A percentile compares a stretch with the other conserved stretches of the same genome.
Evolutionary conservation across 208 protist species (phyloP).

Genomic region (Leishmania martiniquensis): DNA sequence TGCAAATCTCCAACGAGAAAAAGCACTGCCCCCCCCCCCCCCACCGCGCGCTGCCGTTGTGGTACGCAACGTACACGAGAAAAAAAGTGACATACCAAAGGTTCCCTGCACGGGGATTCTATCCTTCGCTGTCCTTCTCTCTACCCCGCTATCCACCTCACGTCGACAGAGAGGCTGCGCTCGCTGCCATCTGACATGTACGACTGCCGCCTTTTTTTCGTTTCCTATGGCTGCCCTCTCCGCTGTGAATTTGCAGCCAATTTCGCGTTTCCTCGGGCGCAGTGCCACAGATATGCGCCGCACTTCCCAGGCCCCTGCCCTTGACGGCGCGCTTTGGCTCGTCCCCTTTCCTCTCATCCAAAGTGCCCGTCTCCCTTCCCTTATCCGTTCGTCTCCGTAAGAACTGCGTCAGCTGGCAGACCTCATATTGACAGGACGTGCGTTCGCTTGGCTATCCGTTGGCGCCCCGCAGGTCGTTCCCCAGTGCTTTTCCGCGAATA

Average conservation of each 20-base stretch:
- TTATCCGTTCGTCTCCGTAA: background rate
- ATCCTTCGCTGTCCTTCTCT: background rate
- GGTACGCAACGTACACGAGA: background rate
- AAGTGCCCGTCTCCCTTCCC: background rate
- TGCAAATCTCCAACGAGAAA: background rate
- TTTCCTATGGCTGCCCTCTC: background rate
- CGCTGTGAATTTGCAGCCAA: background rate
- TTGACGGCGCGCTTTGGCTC: too few relatives aligned
- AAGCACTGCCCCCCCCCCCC: background rate
- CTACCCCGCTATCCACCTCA: background rate
- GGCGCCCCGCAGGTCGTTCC: too few relatives aligned
- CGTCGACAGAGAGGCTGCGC: background rate
- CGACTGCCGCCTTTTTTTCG: background rate
- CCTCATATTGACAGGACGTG: too few relatives aligned
- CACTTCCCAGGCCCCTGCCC: too few relatives aligned
- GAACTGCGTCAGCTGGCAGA: too few relatives aligned
- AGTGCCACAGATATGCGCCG: background rate
- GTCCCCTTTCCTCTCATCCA: background rate
- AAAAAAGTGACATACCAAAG: background rate
- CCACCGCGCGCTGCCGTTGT: background rate
- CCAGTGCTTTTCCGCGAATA: too few relatives aligned
- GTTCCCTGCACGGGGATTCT: background rate
- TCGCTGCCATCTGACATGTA: background rate
- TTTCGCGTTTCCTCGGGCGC: background rate
- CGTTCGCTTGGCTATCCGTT: too few relatives aligned